Evolutionary conservation across 2,329 filamentous ascomycete genomes (phyloP), one percentile per base, ranked within the genome.

Genomic region (Cladophialophora yegresii): DNA sequence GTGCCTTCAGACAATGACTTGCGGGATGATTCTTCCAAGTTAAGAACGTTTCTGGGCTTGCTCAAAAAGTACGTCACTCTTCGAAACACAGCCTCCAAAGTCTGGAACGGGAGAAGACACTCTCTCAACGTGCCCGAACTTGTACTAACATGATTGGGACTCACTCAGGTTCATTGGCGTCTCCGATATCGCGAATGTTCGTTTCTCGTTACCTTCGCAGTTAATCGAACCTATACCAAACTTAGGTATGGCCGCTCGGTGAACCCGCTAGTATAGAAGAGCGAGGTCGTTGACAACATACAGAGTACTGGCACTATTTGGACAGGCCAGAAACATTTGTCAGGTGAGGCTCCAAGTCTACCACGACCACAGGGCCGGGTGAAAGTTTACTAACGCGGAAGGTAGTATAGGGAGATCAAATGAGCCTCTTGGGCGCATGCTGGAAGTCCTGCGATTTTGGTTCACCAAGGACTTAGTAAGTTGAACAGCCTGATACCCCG

Each of bases 301-400:
- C 72, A 87, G 95, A 99, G 81, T 99, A 98, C 80, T 99, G 95
- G 95, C 96, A 96, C 74, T 99, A 99, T 75, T 84, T 99, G 75
- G 95, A 99, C 78, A 87, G 92, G 71, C 93, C 93, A 23, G 96
- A 96, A 77, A 91, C 93, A 54, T 97, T 99, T 75, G 84, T 85
- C 68, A 85, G 82, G 84, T 85, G 71, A 72, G 79, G 69, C 67
- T 62, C 62, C 26, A 59, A 36, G 22, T 28, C 36, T 51, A 66
- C 40, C 30, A 7, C 32, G n/a, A 30, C 16, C 30, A 28, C 22
- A 30, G 4, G 30, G 10, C 40, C 40, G 40, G 12, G 4, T 2
- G 20, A n/a, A 12, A 9, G 56, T 69, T 62, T 71, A 73, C 80
- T 82, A 73, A 82, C 36, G 75, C 57, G 62, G 66, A 59, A 66